Evolutionary conservation across 208 protist genomes (phyloP).

Genomic region (Crithidia mellificae): DNA sequence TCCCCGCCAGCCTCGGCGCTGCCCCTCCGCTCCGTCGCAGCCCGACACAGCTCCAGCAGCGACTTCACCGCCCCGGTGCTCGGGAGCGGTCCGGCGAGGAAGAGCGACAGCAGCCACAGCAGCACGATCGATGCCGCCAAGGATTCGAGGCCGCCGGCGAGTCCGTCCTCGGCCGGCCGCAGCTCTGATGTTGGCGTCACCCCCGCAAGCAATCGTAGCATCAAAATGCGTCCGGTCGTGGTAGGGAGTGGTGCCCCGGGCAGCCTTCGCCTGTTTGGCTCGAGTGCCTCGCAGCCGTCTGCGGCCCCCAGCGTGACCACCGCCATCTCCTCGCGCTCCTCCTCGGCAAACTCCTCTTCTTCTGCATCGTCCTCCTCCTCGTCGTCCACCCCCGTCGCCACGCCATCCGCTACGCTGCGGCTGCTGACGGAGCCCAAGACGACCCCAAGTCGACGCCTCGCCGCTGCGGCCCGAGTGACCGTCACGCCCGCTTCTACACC

Average conservation of each 20-base stretch:
- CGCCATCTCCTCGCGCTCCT: neutral
- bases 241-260: neutral
- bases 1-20: neutral
- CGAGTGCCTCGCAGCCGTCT: neutral
- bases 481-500: neutral
- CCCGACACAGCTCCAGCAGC: slow-evolving; percentile 1
- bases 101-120: neutral
- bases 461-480: neutral
- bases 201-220: neutral
- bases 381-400: neutral
- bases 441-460: neutral
- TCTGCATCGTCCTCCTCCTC: neutral
- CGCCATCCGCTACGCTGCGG: slow-evolving; percentile 4
- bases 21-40: neutral
- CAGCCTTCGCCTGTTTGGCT: neutral
- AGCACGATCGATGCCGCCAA: neutral
- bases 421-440: neutral
- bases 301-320: neutral
- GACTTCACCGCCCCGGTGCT: neutral
- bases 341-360: neutral
- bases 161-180: neutral
- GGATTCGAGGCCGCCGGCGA: neutral
- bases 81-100: neutral
- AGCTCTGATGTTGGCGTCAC: neutral
- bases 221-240: neutral